phyloP scores from a whole-genome alignment of 768 basidiomycete genomes.

The Lactarius hengduanensis region DNA sequence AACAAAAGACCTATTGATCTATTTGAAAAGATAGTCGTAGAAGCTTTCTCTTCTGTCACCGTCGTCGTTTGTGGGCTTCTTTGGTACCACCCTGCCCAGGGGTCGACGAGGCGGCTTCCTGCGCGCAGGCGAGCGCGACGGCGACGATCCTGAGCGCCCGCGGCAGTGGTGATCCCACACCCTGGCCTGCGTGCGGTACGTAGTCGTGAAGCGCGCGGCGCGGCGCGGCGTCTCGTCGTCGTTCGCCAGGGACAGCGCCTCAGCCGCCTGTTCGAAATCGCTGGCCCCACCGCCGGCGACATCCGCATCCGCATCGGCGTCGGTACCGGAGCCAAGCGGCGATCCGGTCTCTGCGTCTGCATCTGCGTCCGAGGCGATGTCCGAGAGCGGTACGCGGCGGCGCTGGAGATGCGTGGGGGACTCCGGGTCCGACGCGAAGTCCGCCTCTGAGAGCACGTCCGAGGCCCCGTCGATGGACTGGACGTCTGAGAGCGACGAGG shows the following conservation, averaged over 20 bases:
- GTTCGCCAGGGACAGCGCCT: constrained; percentile 39
- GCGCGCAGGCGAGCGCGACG: constrained; percentile 54
- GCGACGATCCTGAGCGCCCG: constrained; percentile 48
- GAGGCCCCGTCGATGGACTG: constrained; percentile 29
- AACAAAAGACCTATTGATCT: not conserved
- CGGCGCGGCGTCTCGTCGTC: constrained; percentile 30
- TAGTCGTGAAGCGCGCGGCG: constrained; percentile 28
- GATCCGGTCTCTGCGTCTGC: constrained; percentile 31
- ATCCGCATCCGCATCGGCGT: constrained; percentile 25
- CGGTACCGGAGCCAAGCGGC: not conserved
- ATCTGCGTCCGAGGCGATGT: constrained; percentile 37
- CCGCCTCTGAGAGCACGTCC: constrained; percentile 30
- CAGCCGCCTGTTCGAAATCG: constrained; percentile 23
- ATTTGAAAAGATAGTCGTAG: constrained; percentile 27
- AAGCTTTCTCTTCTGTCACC: constrained; percentile 15
- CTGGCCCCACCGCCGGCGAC: not conserved
- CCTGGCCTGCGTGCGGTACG: constrained; percentile 36
- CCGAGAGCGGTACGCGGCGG: constrained; percentile 26
- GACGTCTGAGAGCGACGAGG: constrained; percentile 36
- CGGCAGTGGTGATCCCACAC: constrained; percentile 27
- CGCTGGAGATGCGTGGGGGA: not conserved
- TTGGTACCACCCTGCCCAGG: constrained; percentile 27
- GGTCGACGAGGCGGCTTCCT: constrained; percentile 29
- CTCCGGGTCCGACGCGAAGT: constrained; percentile 33
- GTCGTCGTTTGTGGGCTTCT: not conserved